Conservation (phyloP, 305 asterid species). For the Plantago coronopus region DNA sequence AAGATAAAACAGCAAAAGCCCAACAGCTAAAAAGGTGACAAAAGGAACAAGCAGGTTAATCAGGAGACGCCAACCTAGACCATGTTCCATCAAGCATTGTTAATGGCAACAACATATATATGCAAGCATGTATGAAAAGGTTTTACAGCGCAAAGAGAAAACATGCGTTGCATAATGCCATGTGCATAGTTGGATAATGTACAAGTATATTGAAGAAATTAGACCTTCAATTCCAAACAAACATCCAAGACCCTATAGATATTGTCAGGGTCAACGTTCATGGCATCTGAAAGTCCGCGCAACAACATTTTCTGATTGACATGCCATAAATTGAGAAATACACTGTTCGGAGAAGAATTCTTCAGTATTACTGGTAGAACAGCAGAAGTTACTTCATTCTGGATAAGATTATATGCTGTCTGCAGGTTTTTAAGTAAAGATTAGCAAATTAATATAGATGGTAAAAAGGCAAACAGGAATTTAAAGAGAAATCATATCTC, state of each 20-base stretch:
- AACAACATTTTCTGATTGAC: slow-evolving; percentile 64
- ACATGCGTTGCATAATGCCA: slow-evolving; percentile 1
- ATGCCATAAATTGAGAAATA: slow-evolving; percentile 65
- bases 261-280: slow-evolving; percentile 59
- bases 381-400: slow-evolving; percentile 68
- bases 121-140: too few species aligned
- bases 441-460: slow-evolving; percentile 19
- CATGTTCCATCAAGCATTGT: too few species aligned
- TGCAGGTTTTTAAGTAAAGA: slow-evolving; percentile 37
- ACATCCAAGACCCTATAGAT: slow-evolving; percentile 60
- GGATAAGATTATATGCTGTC: slow-evolving; percentile 93
- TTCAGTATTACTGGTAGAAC: slow-evolving; percentile 57
- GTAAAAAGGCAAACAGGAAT: slow-evolving; percentile 8
- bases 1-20: too few species aligned
- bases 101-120: too few species aligned
- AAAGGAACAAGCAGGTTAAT: too few species aligned
- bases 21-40: too few species aligned
- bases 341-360: slow-evolving; percentile 39
- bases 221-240: slow-evolving; percentile 85
- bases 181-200: slow-evolving; percentile 2
- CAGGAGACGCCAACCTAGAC: too few species aligned
- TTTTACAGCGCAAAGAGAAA: not conserved
- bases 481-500: slow-evolving; percentile 11
- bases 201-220: slow-evolving; percentile 21
- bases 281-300: slow-evolving; percentile 72